Conservation (phyloP, 805 yeast species). For the Diddensiella transvaalensis region DNA sequence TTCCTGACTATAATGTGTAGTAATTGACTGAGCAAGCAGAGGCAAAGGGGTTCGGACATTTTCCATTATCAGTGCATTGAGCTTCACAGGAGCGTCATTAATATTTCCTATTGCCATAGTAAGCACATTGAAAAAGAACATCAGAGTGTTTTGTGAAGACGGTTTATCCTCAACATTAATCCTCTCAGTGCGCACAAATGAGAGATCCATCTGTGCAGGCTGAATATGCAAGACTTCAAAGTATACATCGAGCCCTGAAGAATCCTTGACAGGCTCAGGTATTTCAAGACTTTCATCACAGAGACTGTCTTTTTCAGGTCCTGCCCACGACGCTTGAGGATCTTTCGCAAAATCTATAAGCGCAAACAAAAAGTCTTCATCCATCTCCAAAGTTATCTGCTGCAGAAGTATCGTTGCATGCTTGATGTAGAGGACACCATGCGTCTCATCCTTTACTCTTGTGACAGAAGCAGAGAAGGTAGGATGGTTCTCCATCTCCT, state of each 20-base stretch:
- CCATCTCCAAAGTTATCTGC: constrained; percentile 88
- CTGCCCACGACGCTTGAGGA: constrained; percentile 79
- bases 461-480: constrained; percentile 83
- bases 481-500: constrained; percentile 86
- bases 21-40: constrained; percentile 61
- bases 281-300: constrained; percentile 62
- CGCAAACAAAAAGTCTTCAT: constrained; percentile 87
- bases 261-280: constrained; percentile 62
- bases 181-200: constrained; percentile 86
- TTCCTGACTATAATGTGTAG: constrained; percentile 87
- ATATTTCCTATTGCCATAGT: constrained; percentile 98
- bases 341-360: constrained; percentile 73
- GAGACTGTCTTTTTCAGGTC: constrained; percentile 41
- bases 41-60: constrained; percentile 85
- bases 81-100: constrained; percentile 90
- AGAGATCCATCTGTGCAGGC: constrained; percentile 82
- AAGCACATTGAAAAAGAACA: constrained; percentile 76
- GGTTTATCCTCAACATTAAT: constrained; percentile 63
- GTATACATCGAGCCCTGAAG: constrained; percentile 69
- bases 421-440: constrained; percentile 86
- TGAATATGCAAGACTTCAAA: constrained; percentile 91
- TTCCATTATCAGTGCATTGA: constrained; percentile 83
- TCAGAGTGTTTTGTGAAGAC: constrained; percentile 58
- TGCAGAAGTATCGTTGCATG: constrained; percentile 87
- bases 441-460: constrained; percentile 79